These are phyloP conservation scores for Aspergillus sergii DNA, from an alignment of 2,329 filamentous ascomycete species.

Conservation along the genomic window DNA sequence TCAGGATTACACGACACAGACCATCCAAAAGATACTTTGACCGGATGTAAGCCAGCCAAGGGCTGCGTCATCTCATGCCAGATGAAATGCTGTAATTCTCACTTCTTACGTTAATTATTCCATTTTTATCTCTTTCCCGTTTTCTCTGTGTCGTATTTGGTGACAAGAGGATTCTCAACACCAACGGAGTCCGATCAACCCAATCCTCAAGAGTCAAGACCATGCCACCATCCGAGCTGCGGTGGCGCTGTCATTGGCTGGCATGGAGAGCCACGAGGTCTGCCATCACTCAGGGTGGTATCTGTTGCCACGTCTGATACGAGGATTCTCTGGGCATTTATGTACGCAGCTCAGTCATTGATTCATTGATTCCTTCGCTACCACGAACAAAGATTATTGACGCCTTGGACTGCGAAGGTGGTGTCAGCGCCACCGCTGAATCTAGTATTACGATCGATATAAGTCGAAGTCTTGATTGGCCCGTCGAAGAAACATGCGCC, in stretches of 20 bases:
- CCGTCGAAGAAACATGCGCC: background rate
- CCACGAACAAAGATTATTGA: background rate
- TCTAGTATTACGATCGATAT: background rate
- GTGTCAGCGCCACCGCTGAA: background rate
- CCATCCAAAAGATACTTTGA: background rate
- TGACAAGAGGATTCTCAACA: background rate
- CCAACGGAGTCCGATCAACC: constrained; percentile 1
- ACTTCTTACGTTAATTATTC: background rate
- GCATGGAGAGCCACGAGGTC: constrained; percentile 5
- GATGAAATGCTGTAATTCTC: no score
- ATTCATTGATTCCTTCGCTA: background rate
- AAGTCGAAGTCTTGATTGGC: background rate
- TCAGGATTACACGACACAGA: background rate
- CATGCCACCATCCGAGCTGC: background rate
- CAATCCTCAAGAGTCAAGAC: background rate
- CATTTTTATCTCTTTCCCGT: background rate
- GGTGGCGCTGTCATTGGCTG: constrained; percentile 1
- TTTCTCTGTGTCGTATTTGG: background rate
- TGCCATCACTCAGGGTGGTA: constrained; percentile 3
- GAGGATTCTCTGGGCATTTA: background rate
- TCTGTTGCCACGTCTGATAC: background rate
- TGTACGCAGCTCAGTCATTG: background rate
- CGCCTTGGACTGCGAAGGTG: background rate
- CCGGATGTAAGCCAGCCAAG: background rate
- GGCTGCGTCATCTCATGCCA: background rate